A percentile compares a stretch with the other conserved stretches of the same genome.
phyloP scores from a whole-genome alignment of 345 rosid genomes.

The Durio zibethinus region DNA sequence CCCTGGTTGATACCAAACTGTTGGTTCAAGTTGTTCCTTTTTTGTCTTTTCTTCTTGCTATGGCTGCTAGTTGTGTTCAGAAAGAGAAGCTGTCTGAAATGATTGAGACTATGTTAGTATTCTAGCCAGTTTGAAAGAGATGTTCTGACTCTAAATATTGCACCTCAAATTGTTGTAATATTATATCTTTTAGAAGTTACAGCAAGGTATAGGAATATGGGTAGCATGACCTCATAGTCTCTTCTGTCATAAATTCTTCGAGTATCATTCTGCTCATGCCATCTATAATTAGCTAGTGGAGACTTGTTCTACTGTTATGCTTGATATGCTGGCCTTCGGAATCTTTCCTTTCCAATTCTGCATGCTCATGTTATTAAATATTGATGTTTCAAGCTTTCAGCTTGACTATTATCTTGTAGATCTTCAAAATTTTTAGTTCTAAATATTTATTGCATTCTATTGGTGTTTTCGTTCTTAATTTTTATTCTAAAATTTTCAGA shows the following conservation, averaged over 20 bases:
- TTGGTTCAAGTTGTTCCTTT: not conserved
- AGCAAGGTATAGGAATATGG: not conserved
- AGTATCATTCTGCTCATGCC: not conserved
- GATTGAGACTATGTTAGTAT: not conserved
- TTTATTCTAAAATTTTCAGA: slow-evolving; percentile 30
- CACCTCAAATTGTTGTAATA: not conserved
- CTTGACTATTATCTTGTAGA: not conserved
- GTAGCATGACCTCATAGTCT: not conserved
- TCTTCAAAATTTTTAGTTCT: not conserved
- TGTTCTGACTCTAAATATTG: not conserved
- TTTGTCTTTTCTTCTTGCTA: not conserved
- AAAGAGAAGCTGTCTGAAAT: not conserved
- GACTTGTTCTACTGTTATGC: not conserved
- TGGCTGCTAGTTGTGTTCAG: not conserved
- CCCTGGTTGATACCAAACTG: not conserved
- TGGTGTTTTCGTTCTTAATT: not conserved
- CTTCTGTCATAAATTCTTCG: not conserved
- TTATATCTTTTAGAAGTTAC: not conserved
- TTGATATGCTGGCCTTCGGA: not conserved
- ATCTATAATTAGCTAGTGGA: not conserved
- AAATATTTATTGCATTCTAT: not conserved
- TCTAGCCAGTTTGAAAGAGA: not conserved
- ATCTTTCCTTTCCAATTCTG: not conserved
- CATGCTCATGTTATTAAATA: not conserved
- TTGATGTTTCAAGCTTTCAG: not conserved